Evolutionary conservation across 805 yeast genomes (phyloP), one percentile per base, ranked within the genome.

Genomic region (Kazachstania kunashirensis): DNA sequence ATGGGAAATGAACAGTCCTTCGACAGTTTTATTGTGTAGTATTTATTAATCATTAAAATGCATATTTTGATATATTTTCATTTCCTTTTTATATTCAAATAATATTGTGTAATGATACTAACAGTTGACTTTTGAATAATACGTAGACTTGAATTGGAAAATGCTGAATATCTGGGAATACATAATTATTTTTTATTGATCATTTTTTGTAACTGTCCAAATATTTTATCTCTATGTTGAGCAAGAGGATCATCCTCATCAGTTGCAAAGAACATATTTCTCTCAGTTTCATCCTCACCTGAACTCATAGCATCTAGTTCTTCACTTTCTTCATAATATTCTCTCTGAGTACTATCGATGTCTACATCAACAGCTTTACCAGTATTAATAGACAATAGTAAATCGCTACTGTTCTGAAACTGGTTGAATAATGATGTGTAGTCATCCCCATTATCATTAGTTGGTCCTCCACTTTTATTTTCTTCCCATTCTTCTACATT

Each of bases 161-260:
- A n/a, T n/a, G n/a, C n/a, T n/a, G n/a, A n/a, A n/a, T n/a, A n/a
- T n/a, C n/a, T n/a, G n/a, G n/a, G n/a, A n/a, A n/a, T n/a, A n/a
- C n/a, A n/a, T n/a, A n/a, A n/a, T n/a, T n/a, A 37, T 14, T 48
- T 40, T 40, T 69, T 67, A 24, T 72, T 56, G 13, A 79, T 70
- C 79, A 75, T 70, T 21, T 54, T 59, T 44, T 79, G 73, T 19
- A 79, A 53, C 38, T 62, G 65, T 1, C 75, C 75, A 53, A 79
- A 78, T 5, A 79, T 77, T 33, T 57, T 62, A 47, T 79, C 85
- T 37, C 86, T 57, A 47, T 79, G 79, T 2, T 68, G 65, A 0
- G 84, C 84, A 44, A 76, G 32, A 4, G 74, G 76, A 47, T 77
- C 80, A 21, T 74, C 75, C 26, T 61, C 65, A 38, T 79, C 85